Evolutionary conservation across 208 protist species (phyloP).

Genomic region (Herpetomonas tarakana): DNA sequence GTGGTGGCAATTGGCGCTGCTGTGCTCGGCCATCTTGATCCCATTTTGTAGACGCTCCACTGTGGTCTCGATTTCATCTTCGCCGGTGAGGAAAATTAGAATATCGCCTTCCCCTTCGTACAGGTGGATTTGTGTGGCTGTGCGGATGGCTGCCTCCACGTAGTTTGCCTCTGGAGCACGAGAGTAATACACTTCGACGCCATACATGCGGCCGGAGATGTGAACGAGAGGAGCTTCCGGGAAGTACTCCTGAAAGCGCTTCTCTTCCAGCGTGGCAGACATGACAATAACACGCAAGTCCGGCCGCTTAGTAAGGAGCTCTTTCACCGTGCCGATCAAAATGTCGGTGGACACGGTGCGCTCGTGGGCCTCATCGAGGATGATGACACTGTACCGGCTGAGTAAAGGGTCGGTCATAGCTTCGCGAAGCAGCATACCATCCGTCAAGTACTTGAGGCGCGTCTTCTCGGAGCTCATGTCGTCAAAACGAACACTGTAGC

Average conservation of each 20-base stretch:
- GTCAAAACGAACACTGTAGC: constrained; percentile 99
- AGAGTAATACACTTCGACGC: constrained; percentile 88
- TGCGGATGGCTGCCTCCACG: constrained; percentile 96
- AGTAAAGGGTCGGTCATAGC: constrained; percentile 93
- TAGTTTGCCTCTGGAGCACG: constrained; percentile 94
- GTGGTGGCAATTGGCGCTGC: constrained; percentile 65
- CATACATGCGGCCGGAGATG: constrained; percentile 97
- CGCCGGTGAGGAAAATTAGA: constrained; percentile 99
- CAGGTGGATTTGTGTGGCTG: constrained; percentile 98
- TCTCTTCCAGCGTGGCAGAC: constrained; percentile 97
- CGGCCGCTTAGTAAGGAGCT: constrained; percentile 54
- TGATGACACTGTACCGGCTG: constrained; percentile 94
- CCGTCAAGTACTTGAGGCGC: constrained; percentile 98
- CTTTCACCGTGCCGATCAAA: constrained; percentile 97
- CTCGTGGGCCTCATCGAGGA: constrained; percentile 99
- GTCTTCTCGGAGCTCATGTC: constrained; percentile 94
- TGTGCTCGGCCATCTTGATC: constrained; percentile 76
- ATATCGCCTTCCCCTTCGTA: constrained; percentile 98
- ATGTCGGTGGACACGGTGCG: constrained; percentile 98
- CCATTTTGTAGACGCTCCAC: constrained; percentile 95
- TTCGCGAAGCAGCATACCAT: constrained; percentile 98
- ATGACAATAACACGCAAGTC: constrained; percentile 97
- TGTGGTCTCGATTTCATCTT: constrained; percentile 98
- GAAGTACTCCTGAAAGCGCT: constrained; percentile 98
- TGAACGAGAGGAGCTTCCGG: constrained; percentile 95